Evolutionary conservation across 352 stramenopile genomes (phyloP), one percentile per base, ranked within the genome.

Genomic region (Phytophthora pseudosyringae): DNA sequence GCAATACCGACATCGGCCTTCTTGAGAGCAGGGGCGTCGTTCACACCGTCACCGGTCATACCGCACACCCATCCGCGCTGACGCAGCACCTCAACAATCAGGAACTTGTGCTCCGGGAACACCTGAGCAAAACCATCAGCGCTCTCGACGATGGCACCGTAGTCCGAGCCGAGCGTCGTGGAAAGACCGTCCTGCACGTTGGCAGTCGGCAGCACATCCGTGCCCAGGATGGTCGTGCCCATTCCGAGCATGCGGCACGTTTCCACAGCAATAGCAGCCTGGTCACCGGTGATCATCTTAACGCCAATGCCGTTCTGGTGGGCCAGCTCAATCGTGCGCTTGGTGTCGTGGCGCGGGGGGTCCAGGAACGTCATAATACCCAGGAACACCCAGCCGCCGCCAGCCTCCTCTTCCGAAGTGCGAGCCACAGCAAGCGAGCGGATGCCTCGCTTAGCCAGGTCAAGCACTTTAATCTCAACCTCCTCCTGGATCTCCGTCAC

Each of bases 241-340:
- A 99, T 96, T 50, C 85, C 91, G 29, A 99, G 76, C 69, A 90
- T 79, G 25, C 86, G 89, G 59, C 90, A 96, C 4, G 95, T 98
- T 69, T 98, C 93, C 16, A 95, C 84, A 7, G 95, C 97, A 70
- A 99, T 98, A 25, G 92, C 83, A 12, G 86, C 75, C 51, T 98
- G 95, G 71, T 99, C 97, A 43, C 97, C 97, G 0, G 97, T 99
- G 62, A 99, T 92, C 89, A 99, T 98, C 71, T 98, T 99, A 11
- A 99, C 93, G n/a, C 69, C 80, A 56, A 99, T 94, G 48, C 97
- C 97, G 43, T 93, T 88, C 54, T 93, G 67, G 51, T 97, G 81
- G 25, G 96, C 88, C 10, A 86, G 84, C 57, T 96, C 81, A 61
- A 99, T 98, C 18, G 96, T 98, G 32, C 83, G 81, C 52, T 94